Base-by-base conservation (phyloP, 257 asterid species). In the Scutellaria baicalensis region DNA sequence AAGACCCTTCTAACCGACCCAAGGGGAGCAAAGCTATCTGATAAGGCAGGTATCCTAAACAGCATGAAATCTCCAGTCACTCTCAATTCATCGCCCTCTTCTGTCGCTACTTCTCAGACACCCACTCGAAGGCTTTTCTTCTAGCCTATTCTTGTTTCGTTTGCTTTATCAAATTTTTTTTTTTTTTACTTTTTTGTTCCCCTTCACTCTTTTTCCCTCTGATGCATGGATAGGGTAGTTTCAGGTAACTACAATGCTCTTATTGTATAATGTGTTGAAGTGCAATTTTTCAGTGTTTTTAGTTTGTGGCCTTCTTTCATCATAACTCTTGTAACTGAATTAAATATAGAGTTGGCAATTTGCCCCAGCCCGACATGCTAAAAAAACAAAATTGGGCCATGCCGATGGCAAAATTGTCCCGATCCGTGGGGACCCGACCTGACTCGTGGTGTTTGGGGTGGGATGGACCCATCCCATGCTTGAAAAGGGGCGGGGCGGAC, bases 1-100 rank as follows among this genome's bases (percentile, higher is more conserved):
- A 94, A 85, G 80, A 79, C 77, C 3, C 87, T 94, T 65, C 85
- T 94, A 8, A 77, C 91, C 8, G 99, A 94, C 40, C 98, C 99
- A 3, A 80, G 95, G 66, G 94, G 89, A 33, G 83, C 86, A 62
- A 89, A 88, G 87, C 67, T 79, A 44, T 14, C 70, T 0, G 88
- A 86, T 35, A 86, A 81, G 74, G 76, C 73, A 5, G 77, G 77
- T 60, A 72, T 66, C 60, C 75, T 71, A 36, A 91, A 81, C 57
- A 71, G 51, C 71, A 47, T 43, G 60, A 80, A 69, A 71, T 75
- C 88, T 55, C 86, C 90, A 0, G 77, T 77, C 42, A 47, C 83
- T 23, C 75, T 76, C 16, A 76, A 54, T 55, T 65, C 83, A 4
- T 64, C 77, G 0, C 12, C 71, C 21, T 49, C 81, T 11, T 40